Percentiles rank a stretch among this genome's conserved stretches.
These are phyloP conservation scores for Pharus latifolius DNA, from an alignment of 176 grass and related monocot species.

Conservation along the genomic window DNA sequence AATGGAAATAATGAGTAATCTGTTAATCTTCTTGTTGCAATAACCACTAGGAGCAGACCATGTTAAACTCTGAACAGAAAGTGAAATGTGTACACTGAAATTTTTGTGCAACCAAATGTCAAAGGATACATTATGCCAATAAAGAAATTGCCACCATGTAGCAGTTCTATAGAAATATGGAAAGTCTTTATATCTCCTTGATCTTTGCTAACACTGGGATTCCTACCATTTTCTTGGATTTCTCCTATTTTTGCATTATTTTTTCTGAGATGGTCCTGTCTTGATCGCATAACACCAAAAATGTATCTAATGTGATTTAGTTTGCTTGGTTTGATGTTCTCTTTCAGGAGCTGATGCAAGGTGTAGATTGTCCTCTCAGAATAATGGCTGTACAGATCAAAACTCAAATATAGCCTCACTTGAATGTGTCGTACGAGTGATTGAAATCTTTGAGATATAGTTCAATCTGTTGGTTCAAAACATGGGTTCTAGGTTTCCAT, in stretches of 20 bases:
- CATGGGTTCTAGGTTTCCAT: constrained; percentile 82
- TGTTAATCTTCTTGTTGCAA: not conserved
- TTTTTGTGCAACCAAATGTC: too few relatives aligned
- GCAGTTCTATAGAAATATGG: not conserved
- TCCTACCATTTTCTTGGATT: not conserved
- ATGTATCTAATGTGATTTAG: not conserved
- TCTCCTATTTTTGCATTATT: not conserved
- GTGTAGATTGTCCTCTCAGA: not conserved
- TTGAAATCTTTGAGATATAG: constrained; percentile 16
- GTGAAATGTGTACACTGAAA: not conserved
- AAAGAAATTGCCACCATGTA: not conserved
- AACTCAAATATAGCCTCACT: constrained; percentile 23
- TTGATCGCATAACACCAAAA: not conserved
- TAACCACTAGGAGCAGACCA: not conserved
- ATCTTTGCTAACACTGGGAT: not conserved
- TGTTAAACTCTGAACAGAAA: not conserved
- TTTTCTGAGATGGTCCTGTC: not conserved
- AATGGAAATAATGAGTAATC: not conserved
- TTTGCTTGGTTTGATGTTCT: not conserved
- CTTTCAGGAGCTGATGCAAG: constrained; percentile 36
- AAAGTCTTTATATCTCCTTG: not conserved
- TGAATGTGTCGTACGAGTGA: not conserved
- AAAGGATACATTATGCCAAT: too few relatives aligned
- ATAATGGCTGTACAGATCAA: constrained; percentile 16
- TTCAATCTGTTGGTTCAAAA: constrained; percentile 17